Evolutionary conservation across 192 early-diverging fungal species (phyloP).

Genomic region (Physocladia obscura): DNA sequence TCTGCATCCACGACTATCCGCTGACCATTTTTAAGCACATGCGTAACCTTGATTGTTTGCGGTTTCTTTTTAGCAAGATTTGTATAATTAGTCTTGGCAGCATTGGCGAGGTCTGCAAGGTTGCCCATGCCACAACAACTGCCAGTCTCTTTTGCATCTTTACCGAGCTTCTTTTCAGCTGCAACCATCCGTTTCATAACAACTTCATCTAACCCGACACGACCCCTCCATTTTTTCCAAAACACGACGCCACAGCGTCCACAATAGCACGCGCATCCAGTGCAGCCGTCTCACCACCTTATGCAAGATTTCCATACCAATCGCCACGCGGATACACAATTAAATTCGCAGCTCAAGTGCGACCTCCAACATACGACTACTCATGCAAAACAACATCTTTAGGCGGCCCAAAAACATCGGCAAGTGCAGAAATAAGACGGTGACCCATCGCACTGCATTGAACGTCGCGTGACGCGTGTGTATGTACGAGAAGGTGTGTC

Average conservation of each 20-base stretch:
- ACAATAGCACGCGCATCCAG: constrained; percentile 44
- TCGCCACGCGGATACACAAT: constrained; percentile 57
- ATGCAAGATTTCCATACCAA: constrained; percentile 53
- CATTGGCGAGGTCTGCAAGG: not conserved
- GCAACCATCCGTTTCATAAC: not conserved
- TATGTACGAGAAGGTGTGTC: constrained; percentile 9
- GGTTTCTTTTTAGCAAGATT: not conserved
- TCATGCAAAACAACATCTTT: too few relatives aligned
- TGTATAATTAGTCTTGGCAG: not conserved
- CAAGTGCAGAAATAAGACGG: not conserved
- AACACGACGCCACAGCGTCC: constrained; percentile 43
- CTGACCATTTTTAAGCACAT: constrained; percentile 41
- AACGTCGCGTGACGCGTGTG: not conserved
- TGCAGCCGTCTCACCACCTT: not conserved
- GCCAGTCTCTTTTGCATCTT: too few relatives aligned
- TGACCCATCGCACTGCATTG: not conserved
- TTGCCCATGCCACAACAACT: too few relatives aligned
- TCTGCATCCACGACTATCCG: constrained; percentile 45
- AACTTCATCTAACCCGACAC: constrained; percentile 35
- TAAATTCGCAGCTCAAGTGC: constrained; percentile 56
- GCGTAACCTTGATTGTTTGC: constrained; percentile 35
- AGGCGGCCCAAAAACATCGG: too few relatives aligned
- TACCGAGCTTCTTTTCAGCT: too few relatives aligned
- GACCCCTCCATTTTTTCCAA: constrained; percentile 57
- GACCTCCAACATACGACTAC: constrained; percentile 62